These are phyloP conservation scores for Hypoxylon perforatum DNA, from an alignment of 495 filamentous ascomycete genomes.

Conservation along the genomic window DNA sequence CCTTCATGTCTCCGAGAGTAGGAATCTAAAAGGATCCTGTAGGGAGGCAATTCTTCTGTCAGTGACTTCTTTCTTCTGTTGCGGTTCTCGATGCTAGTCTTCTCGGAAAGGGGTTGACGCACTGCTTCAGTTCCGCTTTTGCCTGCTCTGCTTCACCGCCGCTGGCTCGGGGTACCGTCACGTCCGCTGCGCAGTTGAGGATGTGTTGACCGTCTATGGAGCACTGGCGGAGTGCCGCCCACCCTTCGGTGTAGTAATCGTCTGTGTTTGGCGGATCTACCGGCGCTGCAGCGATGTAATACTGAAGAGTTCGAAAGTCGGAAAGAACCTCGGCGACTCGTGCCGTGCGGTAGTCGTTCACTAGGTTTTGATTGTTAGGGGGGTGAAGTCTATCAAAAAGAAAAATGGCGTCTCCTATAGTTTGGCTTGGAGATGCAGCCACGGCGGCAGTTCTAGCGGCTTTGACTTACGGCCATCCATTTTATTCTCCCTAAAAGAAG, in stretches of 20 bases:
- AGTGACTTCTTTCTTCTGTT: slow-evolving; percentile 22
- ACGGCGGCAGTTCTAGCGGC: slow-evolving; percentile 9
- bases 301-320: slow-evolving; percentile 85
- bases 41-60: slow-evolving; percentile 22
- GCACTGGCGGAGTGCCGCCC: slow-evolving; percentile 79
- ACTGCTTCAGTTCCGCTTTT: slow-evolving; percentile 82
- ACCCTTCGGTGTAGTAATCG: slow-evolving; percentile 84
- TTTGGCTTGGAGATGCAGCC: slow-evolving; percentile 1
- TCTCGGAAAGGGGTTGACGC: slow-evolving; percentile 40
- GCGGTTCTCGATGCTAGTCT: neutral
- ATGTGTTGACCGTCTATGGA: slow-evolving; percentile 78
- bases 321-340: slow-evolving; percentile 85
- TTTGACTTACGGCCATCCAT: slow-evolving; percentile 52
- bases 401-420: slow-evolving; percentile 26
- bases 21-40: slow-evolving; percentile 81
- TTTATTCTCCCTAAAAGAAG: slow-evolving; percentile 26
- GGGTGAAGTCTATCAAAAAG: slow-evolving; percentile 4
- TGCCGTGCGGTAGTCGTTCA: slow-evolving; percentile 84
- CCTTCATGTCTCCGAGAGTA: slow-evolving; percentile 83
- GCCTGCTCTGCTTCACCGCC: slow-evolving; percentile 73
- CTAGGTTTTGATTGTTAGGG: slow-evolving; percentile 60
- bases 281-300: slow-evolving; percentile 79
- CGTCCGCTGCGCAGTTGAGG: slow-evolving; percentile 70
- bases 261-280: slow-evolving; percentile 67
- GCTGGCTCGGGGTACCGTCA: slow-evolving; percentile 68